These are phyloP conservation scores for Bassia scoparia DNA, from an alignment of 148 eudicot species.

Conservation along the genomic window DNA sequence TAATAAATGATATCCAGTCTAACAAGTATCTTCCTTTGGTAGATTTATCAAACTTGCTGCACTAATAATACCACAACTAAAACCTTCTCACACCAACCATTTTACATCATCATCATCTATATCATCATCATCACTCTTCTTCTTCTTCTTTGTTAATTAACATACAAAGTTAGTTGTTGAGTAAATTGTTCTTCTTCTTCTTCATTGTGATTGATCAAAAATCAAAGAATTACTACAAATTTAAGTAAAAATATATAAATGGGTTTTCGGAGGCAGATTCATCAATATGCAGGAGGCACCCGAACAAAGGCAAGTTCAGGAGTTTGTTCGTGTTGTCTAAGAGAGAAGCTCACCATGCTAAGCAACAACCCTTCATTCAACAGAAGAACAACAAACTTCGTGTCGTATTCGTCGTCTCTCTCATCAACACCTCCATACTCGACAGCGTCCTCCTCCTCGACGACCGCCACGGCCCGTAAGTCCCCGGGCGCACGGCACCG, in stretches of 20 bases:
- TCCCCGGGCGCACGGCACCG: slow-evolving; percentile 15
- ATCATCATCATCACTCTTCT: no score
- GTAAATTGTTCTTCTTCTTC: no score
- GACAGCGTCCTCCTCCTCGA: slow-evolving; percentile 23
- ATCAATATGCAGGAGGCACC: slow-evolving; percentile 31
- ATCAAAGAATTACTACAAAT: no score
- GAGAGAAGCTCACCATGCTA: slow-evolving; percentile 28
- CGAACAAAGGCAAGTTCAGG: slow-evolving; percentile 34
- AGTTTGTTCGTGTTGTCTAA: slow-evolving; percentile 37
- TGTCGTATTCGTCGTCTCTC: slow-evolving; percentile 24
- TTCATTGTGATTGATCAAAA: no score
- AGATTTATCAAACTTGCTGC: neutral
- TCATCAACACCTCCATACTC: slow-evolving; percentile 27
- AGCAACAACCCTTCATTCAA: slow-evolving; percentile 7
- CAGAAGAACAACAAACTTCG: neutral
- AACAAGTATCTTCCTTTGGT: slow-evolving; percentile 5
- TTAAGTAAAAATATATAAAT: no score
- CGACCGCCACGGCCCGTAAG: neutral
- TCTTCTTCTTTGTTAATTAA: no score
- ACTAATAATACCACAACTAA: neutral
- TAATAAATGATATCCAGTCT: neutral
- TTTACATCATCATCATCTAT: neutral
- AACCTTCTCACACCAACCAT: neutral
- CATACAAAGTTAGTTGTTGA: no score
- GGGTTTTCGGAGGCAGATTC: no score